Evolutionary conservation across 2,329 filamentous ascomycete species (phyloP), one percentile per base, ranked within the genome.

Genomic region (Ambrosiella beaveri): DNA sequence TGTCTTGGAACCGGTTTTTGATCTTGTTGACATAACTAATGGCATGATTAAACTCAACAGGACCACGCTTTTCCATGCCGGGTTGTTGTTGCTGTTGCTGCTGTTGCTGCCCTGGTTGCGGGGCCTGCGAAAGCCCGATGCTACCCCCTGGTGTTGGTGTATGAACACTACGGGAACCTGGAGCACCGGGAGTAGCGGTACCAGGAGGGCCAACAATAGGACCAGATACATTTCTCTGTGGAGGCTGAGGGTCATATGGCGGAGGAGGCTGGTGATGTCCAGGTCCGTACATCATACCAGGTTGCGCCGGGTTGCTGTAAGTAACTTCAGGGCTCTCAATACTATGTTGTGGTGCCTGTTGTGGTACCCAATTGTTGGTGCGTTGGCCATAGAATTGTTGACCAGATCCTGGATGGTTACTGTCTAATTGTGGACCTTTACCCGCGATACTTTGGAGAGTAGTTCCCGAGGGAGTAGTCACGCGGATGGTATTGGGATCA

Each of bases 1-100:
- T 90, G 66, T 90, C 85, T 65, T 95, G 85, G 71, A 97, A 98
- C 50, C 93, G 91, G 68, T 97, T 98, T 88, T 98, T 98, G 66
- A 98, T 98, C 73, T 98, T 98, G 68, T 98, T 98, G 57, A 98
- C 93, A 66, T 98, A 98, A 69, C 90, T 97, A 63, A 98, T 98
- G 0, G 93, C 93, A 71, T 98, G 93, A 68, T 98, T 98, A 70
- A 98, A 98, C 67, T 98, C 93, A 15, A 98, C 93, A 1, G 93
- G 93, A 0, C 90, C 91, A 58, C 90, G 82, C 67, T 93, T 94
- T 69, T 94, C 90, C 68, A 87, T 72, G 69, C 78, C 72, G 71
- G 84, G 70, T 70, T 80, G 72, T 64, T 27, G 27, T 27, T 27
- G 27, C 5, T 27, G 27, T 27, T 19, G 19, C 3, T 19, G 19